Evolutionary conservation across 441 rosid species (phyloP).

Genomic region (Jatropha multifida): DNA sequence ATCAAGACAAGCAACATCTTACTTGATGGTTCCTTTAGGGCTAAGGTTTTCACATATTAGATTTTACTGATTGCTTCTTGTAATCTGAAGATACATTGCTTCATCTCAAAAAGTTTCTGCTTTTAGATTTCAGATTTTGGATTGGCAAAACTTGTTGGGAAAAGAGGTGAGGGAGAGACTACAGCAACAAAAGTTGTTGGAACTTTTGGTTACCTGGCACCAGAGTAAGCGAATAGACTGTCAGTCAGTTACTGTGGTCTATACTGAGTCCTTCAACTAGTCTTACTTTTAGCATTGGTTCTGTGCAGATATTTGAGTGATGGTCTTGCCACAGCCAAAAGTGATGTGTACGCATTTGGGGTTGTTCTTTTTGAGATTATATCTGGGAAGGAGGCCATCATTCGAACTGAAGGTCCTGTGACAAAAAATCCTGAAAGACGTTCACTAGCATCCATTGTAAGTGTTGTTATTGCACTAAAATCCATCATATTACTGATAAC

Average conservation of each 20-base stretch:
- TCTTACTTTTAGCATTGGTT: conserved; percentile 20
- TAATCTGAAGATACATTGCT: background rate
- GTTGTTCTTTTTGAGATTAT: conserved; percentile 88
- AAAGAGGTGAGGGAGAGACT: conserved; percentile 77
- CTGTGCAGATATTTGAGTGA: conserved; percentile 77
- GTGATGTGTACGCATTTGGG: conserved; percentile 97
- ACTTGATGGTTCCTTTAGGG: conserved; percentile 82
- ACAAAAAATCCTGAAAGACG: conserved; percentile 76
- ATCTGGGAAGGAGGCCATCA: conserved; percentile 88
- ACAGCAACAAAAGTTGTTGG: conserved; percentile 93
- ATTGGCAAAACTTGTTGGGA: conserved; percentile 85
- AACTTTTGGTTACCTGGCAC: conserved; percentile 93
- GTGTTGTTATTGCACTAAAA: conserved; percentile 28
- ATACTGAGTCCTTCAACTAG: conserved; percentile 9
- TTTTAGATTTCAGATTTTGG: conserved; percentile 95
- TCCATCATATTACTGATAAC: background rate
- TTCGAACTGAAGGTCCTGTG: conserved; percentile 58
- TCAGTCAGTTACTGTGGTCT: conserved; percentile 8
- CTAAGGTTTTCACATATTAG: conserved; percentile 54
- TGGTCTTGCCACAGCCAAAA: conserved; percentile 85
- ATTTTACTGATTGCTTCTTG: conserved; percentile 10
- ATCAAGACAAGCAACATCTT: conserved; percentile 94
- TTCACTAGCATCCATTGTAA: conserved; percentile 80
- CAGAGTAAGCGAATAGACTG: conserved; percentile 63
- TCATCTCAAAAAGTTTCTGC: background rate